Evolutionary conservation across 495 filamentous ascomycete genomes (phyloP), one percentile per base, ranked within the genome.

Genomic region (Talaromyces adpressus): DNA sequence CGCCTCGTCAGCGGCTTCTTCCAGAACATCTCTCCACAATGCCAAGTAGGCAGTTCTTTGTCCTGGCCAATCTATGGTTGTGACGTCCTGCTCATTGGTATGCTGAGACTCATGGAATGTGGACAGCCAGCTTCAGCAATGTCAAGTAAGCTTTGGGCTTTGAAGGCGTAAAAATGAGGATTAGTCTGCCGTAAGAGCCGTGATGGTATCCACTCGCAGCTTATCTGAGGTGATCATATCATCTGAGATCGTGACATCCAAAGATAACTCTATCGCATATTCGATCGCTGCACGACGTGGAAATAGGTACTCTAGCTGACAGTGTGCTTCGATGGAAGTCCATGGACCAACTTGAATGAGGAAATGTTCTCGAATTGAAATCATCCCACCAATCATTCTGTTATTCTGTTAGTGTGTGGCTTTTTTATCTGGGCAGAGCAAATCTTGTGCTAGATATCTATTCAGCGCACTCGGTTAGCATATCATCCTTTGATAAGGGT

Each of bases 91-190:
- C 23, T 58, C 30, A 36, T 36, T 36, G 56, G 56, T 20, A 58
- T 58, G 56, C 30, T 22, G 56, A 22, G 16, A 20, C 27, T 32
- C 27, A 32, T 22, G 30, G 30, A 58, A 58, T 58, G 56, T 22
- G 56, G 56, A 36, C 27, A 58, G 53, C 53, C 56, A 58, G 16
- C 27, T 32, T 12, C 56, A 58, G 30, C 30, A 58, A 58, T 58
- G 29, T 16, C 23, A 36, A 14, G 30, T 22, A 36, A 58, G 56
- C n/a, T 49, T 9, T 6, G 18, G 45, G 18, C 51, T 54, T 23
- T 54, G 22, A 25, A 53, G 51, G 25, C 49, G 14, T 6, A 54
- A 53, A 7, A 20, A 7, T 52, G 18, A 22, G 49, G n/a, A 52
- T 52, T 20, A 14, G 49, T 22, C 4, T 1, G 49, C n/a, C 18